phyloP scores from a whole-genome alignment of 2,329 filamentous ascomycete genomes.

The Exophiala aquamarina region DNA sequence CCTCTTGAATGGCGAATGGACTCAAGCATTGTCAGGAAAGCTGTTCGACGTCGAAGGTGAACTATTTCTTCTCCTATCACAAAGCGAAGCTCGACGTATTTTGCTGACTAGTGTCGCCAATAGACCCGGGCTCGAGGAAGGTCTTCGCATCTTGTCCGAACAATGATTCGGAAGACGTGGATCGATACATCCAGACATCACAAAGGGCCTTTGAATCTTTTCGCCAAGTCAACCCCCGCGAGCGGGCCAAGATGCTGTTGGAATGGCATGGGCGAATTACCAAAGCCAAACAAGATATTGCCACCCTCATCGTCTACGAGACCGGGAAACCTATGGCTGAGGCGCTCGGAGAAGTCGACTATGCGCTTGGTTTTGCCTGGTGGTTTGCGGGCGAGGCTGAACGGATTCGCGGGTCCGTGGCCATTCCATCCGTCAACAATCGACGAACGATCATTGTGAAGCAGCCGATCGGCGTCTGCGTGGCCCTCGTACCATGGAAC shows the following conservation, averaged over 20 bases:
- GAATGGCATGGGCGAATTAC: conserved; percentile 65
- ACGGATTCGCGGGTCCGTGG: conserved; percentile 60
- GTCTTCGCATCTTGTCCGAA: conserved; percentile 52
- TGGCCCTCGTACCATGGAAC: conserved; percentile 70
- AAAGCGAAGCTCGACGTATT: conserved; percentile 31
- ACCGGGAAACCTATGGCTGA: conserved; percentile 60
- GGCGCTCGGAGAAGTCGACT: conserved; percentile 57
- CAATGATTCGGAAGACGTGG: conserved; percentile 54
- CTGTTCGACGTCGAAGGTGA: conserved; percentile 10
- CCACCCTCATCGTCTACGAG: conserved; percentile 62
- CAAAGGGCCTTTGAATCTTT: conserved; percentile 60
- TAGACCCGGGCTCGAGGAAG: conserved; percentile 52
- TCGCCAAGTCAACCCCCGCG: conserved; percentile 58
- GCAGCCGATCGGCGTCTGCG: conserved; percentile 68
- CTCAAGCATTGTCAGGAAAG: conserved; percentile 33
- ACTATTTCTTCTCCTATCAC: not conserved
- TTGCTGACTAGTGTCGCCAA: conserved; percentile 46
- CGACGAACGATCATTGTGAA: conserved; percentile 70
- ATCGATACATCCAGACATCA: conserved; percentile 57
- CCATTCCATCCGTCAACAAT: conserved; percentile 59
- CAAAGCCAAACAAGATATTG: conserved; percentile 61
- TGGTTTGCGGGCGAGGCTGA: conserved; percentile 64
- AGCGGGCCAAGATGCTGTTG: conserved; percentile 60
- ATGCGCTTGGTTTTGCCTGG: conserved; percentile 54
- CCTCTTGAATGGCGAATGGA: conserved; percentile 47